Evolutionary conservation across 1,284 basidiomycete species (phyloP).

Genomic region (Cystobasidiaceae sp.): DNA sequence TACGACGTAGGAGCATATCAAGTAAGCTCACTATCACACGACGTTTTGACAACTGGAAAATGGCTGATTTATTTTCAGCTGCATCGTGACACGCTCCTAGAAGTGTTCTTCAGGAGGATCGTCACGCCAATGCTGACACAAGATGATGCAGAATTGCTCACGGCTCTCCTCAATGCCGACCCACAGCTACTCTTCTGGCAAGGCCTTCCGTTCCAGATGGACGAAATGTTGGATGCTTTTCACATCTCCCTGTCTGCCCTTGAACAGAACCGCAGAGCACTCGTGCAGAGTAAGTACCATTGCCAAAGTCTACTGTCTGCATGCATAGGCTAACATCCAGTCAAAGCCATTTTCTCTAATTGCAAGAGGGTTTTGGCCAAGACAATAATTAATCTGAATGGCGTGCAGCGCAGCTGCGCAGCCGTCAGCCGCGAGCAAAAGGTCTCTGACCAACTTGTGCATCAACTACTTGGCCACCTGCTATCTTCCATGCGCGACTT

Average conservation of each 20-base stretch:
- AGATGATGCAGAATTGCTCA: conserved; percentile 39
- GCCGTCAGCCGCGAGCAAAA: background rate
- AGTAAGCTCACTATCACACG: conserved; percentile 49
- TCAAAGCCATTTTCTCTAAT: conserved; percentile 13
- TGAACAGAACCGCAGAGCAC: conserved; percentile 16
- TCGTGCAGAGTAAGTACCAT: conserved; percentile 30
- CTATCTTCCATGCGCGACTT: conserved; percentile 36
- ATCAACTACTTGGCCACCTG: conserved; percentile 33
- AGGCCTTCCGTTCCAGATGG: conserved; percentile 9
- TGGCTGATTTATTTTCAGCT: conserved; percentile 50
- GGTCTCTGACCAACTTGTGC: conserved; percentile 17
- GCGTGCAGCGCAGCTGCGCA: background rate
- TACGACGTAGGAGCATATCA: conserved; percentile 61
- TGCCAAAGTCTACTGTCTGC: background rate
- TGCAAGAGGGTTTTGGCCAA: background rate
- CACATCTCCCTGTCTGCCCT: conserved; percentile 29
- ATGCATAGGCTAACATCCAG: background rate
- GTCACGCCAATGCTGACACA: conserved; percentile 55
- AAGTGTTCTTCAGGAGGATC: conserved; percentile 57
- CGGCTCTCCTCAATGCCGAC: conserved; percentile 48
- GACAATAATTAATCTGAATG: background rate
- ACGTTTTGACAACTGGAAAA: too few relatives aligned
- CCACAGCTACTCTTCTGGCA: conserved; percentile 10
- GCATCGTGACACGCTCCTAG: conserved; percentile 56
- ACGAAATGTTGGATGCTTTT: background rate